Conservation (phyloP, 2,329 filamentous ascomycete genomes). For the Passalora sequoiae region DNA sequence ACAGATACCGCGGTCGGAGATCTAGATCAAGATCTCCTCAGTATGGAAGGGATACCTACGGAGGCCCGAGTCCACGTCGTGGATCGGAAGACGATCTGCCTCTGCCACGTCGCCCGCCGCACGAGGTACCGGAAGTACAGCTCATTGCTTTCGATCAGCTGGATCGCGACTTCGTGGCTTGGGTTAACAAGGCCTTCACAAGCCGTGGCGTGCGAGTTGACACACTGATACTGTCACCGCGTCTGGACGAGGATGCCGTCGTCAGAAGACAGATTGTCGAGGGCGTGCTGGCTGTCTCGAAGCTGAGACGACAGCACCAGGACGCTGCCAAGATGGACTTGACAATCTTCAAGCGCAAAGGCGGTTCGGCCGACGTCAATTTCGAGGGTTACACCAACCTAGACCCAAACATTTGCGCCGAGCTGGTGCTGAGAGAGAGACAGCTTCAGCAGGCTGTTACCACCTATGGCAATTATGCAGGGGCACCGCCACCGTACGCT, state of each 20-base stretch:
- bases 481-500: slow-evolving; percentile 13
- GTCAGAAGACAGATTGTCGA: slow-evolving; percentile 81
- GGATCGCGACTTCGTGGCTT: slow-evolving; percentile 72
- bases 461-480: slow-evolving; percentile 11
- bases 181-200: slow-evolving; percentile 72
- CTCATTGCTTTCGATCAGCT: slow-evolving; percentile 76
- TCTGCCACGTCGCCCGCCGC: slow-evolving; percentile 66
- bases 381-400: slow-evolving; percentile 86
- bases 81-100: slow-evolving; percentile 59
- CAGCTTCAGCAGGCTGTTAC: slow-evolving; percentile 34
- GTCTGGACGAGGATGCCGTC: slow-evolving; percentile 71
- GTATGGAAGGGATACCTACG: slow-evolving; percentile 38
- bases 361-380: slow-evolving; percentile 66
- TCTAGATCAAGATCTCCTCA: slow-evolving; percentile 32
- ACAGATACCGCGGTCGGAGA: slow-evolving; percentile 34
- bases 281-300: slow-evolving; percentile 78
- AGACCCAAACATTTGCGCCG: slow-evolving; percentile 70
- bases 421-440: slow-evolving; percentile 72
- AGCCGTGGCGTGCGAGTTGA: slow-evolving; percentile 68
- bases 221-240: slow-evolving; percentile 71
- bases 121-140: slow-evolving; percentile 82
- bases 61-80: slow-evolving; percentile 59
- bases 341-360: slow-evolving; percentile 77
- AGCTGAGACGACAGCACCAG: slow-evolving; percentile 66
- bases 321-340: slow-evolving; percentile 68